Conservation (phyloP, 2,329 filamentous ascomycete species). For the Dryadomyces quercivorus region DNA sequence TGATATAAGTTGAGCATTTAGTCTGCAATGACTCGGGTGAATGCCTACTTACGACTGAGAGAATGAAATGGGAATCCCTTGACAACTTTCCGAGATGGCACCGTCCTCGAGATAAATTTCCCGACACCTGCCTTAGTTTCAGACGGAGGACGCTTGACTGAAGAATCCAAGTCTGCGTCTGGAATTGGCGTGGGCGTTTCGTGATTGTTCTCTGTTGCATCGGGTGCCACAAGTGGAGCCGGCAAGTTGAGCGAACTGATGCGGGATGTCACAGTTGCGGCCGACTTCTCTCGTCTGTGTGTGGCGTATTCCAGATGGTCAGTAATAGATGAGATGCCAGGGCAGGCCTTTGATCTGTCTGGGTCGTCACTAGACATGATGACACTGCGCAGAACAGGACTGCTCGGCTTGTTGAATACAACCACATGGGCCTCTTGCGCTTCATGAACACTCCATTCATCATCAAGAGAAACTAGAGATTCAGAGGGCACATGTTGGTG, state of each 20-base stretch:
- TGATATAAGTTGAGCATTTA: background rate
- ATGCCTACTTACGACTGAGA: background rate
- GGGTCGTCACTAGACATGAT: background rate
- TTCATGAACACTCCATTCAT: constrained; percentile 15
- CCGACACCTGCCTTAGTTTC: no score
- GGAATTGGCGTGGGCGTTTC: background rate
- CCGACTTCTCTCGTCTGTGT: background rate
- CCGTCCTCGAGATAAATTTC: background rate
- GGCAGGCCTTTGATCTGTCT: background rate
- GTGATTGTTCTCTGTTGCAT: background rate
- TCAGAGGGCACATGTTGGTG: background rate
- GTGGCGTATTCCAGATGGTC: background rate
- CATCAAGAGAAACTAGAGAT: constrained; percentile 9
- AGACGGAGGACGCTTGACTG: background rate
- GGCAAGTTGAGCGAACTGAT: constrained; percentile 1
- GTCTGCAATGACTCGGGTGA: no score
- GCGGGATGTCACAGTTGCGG: background rate
- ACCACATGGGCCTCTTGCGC: constrained; percentile 12
- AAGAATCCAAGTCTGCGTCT: background rate
- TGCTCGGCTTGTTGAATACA: background rate
- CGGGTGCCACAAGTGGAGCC: background rate
- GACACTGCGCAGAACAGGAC: background rate
- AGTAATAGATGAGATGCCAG: background rate
- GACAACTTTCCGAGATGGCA: background rate
- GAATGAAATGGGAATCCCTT: background rate